Conservation (phyloP, 495 filamentous ascomycete species). For the Lasiosphaeris hirsuta region DNA sequence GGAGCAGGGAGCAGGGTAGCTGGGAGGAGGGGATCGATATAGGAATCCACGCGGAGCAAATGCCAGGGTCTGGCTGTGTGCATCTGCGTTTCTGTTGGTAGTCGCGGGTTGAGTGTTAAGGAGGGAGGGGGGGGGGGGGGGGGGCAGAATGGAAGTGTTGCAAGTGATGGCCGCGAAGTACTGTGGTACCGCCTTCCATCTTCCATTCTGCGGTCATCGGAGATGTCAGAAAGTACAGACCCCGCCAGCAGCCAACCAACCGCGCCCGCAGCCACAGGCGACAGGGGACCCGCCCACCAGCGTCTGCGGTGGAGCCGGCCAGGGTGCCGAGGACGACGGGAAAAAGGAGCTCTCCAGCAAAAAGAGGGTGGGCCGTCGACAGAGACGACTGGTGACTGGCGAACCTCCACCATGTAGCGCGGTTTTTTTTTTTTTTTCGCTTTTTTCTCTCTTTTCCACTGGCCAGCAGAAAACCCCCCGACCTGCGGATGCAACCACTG, state of each 20-base stretch:
- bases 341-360: too few relatives aligned
- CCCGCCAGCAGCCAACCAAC: not conserved
- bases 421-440: not conserved
- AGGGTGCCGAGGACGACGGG: too few relatives aligned
- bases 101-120: too few relatives aligned
- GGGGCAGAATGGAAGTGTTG: too few relatives aligned
- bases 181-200: too few relatives aligned
- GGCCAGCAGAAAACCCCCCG: not conserved
- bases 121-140: too few relatives aligned
- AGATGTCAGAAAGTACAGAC: too few relatives aligned
- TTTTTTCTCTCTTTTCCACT: not conserved
- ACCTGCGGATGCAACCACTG: not conserved
- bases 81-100: too few relatives aligned
- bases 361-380: not conserved
- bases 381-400: constrained; percentile 3
- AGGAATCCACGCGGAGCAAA: not conserved
- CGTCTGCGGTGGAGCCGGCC: too few relatives aligned
- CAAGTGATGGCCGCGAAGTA: too few relatives aligned
- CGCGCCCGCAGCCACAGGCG: constrained; percentile 1
- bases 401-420: not conserved
- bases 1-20: not conserved
- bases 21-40: constrained; percentile 7
- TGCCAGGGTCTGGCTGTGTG: not conserved
- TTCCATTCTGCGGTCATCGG: too few relatives aligned
- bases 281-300: too few relatives aligned